A percentile compares a stretch with the other conserved stretches of the same genome.
Conservation (phyloP, 2,329 filamentous ascomycete genomes). For the Penicillium sclerotigenum region DNA sequence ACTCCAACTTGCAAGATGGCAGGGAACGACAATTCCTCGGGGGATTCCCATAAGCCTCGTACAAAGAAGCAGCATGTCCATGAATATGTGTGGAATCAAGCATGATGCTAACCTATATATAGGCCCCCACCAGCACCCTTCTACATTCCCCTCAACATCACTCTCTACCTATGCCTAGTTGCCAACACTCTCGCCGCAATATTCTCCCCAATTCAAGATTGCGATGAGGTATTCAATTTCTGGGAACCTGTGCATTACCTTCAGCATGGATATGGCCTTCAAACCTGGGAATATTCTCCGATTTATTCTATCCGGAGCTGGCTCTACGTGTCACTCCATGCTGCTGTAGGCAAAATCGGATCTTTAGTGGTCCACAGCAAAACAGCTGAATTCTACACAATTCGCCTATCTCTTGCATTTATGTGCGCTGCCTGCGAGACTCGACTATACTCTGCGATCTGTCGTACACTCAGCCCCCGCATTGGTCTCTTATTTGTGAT, state of each 20-base stretch:
- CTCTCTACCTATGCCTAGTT: slow-evolving; percentile 75
- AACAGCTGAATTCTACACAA: slow-evolving; percentile 74
- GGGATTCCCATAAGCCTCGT: slow-evolving; percentile 19
- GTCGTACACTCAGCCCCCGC: slow-evolving; percentile 71
- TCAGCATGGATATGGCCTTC: slow-evolving; percentile 83
- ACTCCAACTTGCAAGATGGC: slow-evolving; percentile 21
- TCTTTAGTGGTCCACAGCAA: slow-evolving; percentile 54
- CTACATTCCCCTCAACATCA: slow-evolving; percentile 66
- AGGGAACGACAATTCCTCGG: slow-evolving; percentile 5
- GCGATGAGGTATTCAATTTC: slow-evolving; percentile 98
- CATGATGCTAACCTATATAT: slow-evolving; percentile 19
- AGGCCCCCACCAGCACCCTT: slow-evolving; percentile 48
- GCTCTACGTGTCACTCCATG: slow-evolving; percentile 82
- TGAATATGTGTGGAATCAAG: not conserved
- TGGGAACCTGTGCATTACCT: slow-evolving; percentile 97
- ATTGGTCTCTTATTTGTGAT: slow-evolving; percentile 83
- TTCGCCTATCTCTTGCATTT: slow-evolving; percentile 72
- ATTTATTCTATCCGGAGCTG: slow-evolving; percentile 93
- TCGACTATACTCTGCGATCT: slow-evolving; percentile 73
- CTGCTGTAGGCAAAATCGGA: slow-evolving; percentile 64
- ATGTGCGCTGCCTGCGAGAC: slow-evolving; percentile 79
- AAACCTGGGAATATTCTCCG: slow-evolving; percentile 98
- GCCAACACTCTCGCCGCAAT: slow-evolving; percentile 73
- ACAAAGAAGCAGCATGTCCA: slow-evolving; percentile 29
- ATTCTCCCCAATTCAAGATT: slow-evolving; percentile 91